Evolutionary conservation across 305 asterid genomes (phyloP).

Genomic region (Fraxinus nigra): DNA sequence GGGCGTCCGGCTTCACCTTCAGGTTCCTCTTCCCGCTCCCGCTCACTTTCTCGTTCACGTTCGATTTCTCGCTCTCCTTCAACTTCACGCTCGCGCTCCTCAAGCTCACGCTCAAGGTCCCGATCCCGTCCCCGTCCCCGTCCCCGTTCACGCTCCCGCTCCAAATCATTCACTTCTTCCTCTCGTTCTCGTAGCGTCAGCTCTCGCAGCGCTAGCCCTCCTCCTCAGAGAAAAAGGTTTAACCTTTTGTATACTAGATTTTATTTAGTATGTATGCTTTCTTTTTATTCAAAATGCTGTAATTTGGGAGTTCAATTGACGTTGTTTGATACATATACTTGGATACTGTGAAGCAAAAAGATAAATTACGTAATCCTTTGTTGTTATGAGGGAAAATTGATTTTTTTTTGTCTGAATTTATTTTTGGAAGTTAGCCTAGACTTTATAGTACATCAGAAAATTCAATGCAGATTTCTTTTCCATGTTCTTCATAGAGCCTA

Average conservation of each 20-base stretch:
- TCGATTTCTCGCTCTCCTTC: slow-evolving; percentile 7
- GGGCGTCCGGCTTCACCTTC: slow-evolving; percentile 45
- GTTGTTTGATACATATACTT: not conserved
- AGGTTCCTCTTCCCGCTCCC: slow-evolving; percentile 32
- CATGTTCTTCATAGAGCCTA: not conserved
- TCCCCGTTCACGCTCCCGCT: slow-evolving; percentile 41
- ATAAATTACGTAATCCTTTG: not conserved
- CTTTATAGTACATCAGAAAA: not conserved
- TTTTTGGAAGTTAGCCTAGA: not conserved
- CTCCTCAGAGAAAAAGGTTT: slow-evolving; percentile 16
- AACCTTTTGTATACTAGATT: not conserved
- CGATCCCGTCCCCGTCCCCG: slow-evolving; percentile 34
- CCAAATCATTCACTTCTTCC: slow-evolving; percentile 33
- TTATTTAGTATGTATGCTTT: not conserved
- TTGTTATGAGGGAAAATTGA: not conserved
- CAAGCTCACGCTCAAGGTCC: slow-evolving; percentile 29
- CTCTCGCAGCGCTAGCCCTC: slow-evolving; percentile 41
- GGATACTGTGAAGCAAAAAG: not conserved
- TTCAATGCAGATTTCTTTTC: not conserved
- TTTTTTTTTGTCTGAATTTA: not conserved
- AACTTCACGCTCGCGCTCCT: slow-evolving; percentile 24
- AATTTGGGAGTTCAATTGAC: not conserved
- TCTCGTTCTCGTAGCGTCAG: slow-evolving; percentile 40
- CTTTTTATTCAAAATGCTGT: not conserved
- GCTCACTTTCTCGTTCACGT: not conserved